A percentile compares a stretch with the other conserved stretches of the same genome.
phyloP scores from a whole-genome alignment of 495 filamentous ascomycete genomes.

The Tuber aestivum region DNA sequence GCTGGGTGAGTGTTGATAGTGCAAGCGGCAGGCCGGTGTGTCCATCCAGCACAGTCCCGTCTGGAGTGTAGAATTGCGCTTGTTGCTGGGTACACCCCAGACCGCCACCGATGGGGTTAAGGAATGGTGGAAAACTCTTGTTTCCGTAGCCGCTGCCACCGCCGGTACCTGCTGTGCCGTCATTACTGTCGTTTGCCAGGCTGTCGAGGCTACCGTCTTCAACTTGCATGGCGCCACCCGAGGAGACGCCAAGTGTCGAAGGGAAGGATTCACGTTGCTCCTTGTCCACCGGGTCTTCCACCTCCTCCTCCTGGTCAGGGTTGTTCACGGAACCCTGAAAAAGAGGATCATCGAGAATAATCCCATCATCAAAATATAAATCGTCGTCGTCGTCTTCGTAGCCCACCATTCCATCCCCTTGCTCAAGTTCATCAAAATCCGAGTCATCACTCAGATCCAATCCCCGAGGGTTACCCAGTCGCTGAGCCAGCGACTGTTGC shows the following conservation, averaged over 20 bases:
- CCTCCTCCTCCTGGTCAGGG: background rate
- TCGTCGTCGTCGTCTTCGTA: conserved; percentile 58
- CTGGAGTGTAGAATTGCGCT: conserved; percentile 39
- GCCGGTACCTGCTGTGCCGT: conserved; percentile 20
- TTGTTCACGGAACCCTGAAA: background rate
- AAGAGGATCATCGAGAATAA: conserved; percentile 46
- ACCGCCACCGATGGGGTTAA: conserved; percentile 42
- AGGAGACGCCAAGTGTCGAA: conserved; percentile 29
- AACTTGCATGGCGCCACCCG: conserved; percentile 30
- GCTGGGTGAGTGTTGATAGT: conserved; percentile 35
- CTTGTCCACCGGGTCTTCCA: background rate
- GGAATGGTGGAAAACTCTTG: conserved; percentile 35
- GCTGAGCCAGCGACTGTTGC: background rate
- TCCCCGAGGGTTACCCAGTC: conserved; percentile 33
- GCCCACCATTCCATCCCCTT: conserved; percentile 26
- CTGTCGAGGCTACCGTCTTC: conserved; percentile 33
- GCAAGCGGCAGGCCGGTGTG: conserved; percentile 40
- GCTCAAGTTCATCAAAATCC: conserved; percentile 31
- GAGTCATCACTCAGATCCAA: conserved; percentile 33
- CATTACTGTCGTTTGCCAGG: background rate
- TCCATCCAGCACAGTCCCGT: conserved; percentile 28
- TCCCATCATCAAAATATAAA: conserved; percentile 75
- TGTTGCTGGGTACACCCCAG: conserved; percentile 38
- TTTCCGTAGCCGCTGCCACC: conserved; percentile 21
- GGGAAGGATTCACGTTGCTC: conserved; percentile 19